Conservation (phyloP, 1,139 yeast species). For the Taphrina confusa region DNA sequence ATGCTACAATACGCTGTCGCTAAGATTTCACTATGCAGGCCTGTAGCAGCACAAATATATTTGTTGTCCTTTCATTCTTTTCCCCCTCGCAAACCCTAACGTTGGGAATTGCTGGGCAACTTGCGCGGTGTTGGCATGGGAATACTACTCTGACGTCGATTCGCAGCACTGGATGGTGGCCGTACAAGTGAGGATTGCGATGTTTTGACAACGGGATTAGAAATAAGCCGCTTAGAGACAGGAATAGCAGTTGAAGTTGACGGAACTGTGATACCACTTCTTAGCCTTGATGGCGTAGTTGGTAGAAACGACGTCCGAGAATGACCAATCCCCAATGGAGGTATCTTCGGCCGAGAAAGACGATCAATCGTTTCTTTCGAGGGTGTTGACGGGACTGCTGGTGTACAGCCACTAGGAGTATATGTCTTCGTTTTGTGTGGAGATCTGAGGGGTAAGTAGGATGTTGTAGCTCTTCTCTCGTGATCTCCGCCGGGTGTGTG, state of each 20-base stretch:
- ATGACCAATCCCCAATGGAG: background rate
- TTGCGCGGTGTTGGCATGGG: conserved; percentile 31
- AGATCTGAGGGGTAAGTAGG: conserved; percentile 1
- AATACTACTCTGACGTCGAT: conserved; percentile 9
- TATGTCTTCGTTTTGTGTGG: background rate
- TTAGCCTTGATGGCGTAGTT: conserved; percentile 15
- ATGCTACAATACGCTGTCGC: too few relatives aligned
- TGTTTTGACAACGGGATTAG: conserved; percentile 1
- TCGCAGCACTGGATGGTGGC: background rate
- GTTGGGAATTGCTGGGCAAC: background rate
- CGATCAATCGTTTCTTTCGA: conserved; percentile 21
- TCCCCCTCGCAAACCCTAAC: too few relatives aligned
- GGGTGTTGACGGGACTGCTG: conserved; percentile 18
- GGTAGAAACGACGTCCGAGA: background rate
- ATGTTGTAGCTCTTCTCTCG: background rate
- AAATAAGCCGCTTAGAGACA: background rate
- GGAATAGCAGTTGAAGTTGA: conserved; percentile 25
- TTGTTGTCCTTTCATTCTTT: too few relatives aligned
- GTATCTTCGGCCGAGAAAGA: conserved; percentile 9
- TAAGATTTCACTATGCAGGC: too few relatives aligned
- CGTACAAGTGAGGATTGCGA: background rate
- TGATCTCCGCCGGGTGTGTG: background rate
- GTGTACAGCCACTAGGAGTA: background rate
- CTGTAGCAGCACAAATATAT: too few relatives aligned
- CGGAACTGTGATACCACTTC: background rate